Base-by-base conservation (phyloP, 2,329 filamentous ascomycete genomes). In the Lachnum nothofagi region DNA sequence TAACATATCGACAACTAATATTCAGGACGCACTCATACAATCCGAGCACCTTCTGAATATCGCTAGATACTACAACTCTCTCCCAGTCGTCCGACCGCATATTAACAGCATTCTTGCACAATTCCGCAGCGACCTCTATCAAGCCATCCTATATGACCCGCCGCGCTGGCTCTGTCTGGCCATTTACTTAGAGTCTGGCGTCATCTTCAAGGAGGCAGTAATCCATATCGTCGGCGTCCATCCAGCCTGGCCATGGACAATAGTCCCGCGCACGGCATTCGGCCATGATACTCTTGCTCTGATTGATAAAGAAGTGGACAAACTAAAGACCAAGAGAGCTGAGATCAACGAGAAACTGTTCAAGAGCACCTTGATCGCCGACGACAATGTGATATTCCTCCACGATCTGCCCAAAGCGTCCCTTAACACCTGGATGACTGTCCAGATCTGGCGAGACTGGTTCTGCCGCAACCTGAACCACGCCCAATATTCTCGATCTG, bases 371-470 rank as follows among this genome's bases (percentile, higher is more conserved):
- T 31, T 61, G 9, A 10, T 17, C 1, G 20, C 55, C 9, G 34
- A 48, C 2, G 42, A 43, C 2, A 17, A 44, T 1, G 44, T 51
- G 12, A 14, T 57, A 1, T 42, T 24, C 4, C 34, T 58, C 3
- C 29, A 29, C 5, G 27, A 25, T 1, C 6, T 44, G 3, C 17
- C 51, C 2, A 51, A 51, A 12, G 63, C 70, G 44, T 42, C 64
- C 3, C 27, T 35, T 16, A 45, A 53, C n/a, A 38, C 51, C 2
- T 61, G 56, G 50, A 29, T 53, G 22, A 27, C 60, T 7, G 53
- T 53, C 4, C 50, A 55, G 22, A 20, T 52, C 4, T 64, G 60
- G 60, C 52, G 53, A 4, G 57, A 63, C 31, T 62, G 60, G 60
- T 57, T 62, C 38, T 16, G 9, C n/a, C 24, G 24, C 2, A 42